Base-by-base conservation (phyloP, 768 basidiomycete species). In the Rubroboletus pulcherrimus region DNA sequence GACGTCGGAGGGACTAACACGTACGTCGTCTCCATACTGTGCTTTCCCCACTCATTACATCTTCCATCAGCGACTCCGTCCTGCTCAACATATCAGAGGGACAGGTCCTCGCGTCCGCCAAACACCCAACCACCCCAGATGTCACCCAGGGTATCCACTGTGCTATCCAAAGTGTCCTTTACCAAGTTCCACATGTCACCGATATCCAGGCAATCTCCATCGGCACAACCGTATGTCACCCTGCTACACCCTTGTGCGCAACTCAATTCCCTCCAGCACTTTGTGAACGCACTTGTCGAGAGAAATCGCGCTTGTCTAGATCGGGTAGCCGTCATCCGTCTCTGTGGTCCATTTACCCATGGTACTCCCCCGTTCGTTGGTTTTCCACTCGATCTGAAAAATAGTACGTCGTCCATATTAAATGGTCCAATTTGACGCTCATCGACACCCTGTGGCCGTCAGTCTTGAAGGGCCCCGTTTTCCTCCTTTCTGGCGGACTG, bases 201-300 rank as follows among this genome's bases (percentile, higher is more conserved):
- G 60, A 74, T 1, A 73, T 86, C 34, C 71, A 79, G 48, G 78
- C 80, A 7, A 63, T 86, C 56, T 76, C 80, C 34, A 81, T 87
- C 56, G 85, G 86, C 34, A 86, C 85, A 0, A 86, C 85, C 0
- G 82, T 81, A 48, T 46, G 72, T 52, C 29, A 31, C 5, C 24
- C 15, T 1, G 0, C 7, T 1, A 5, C 24, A 6, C 5, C 12
- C 7, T 11, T 2, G 17, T 17, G 1, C 31, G 8, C 29, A 8
- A 1, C 48, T 58, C 19, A 50, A 1, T 14, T 15, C 5, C 7
- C 19, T 30, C 19, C 21, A 78, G 73, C 78, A 81, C 63, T 83
- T 83, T 54, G 74, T 83, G 26, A 83, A 87, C 58, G 82, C 83
- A 1, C 77, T 87, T 3, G 74, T 87, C 17, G 83, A 86, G 69